Conservation (phyloP, 2,329 filamentous ascomycete genomes). For the Pestalotiopsis sp. region DNA sequence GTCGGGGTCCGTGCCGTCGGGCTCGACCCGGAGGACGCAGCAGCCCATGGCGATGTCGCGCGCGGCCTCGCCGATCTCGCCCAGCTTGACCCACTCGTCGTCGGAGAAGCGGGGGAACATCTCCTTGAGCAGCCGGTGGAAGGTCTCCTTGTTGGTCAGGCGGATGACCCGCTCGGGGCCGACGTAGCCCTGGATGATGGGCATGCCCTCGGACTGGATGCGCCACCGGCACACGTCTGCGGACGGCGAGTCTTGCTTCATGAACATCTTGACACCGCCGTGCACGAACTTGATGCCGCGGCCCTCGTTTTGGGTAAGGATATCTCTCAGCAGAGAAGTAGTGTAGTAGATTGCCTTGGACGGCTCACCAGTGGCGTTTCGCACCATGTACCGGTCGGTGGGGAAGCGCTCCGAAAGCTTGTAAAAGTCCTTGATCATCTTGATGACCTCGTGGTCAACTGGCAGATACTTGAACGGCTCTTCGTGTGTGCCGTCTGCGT, state of each 20-base stretch:
- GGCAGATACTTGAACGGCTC: conserved; percentile 94
- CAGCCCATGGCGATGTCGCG: conserved; percentile 85
- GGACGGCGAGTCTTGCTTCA: conserved; percentile 92
- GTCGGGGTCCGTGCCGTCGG: conserved; percentile 62
- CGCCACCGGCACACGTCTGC: conserved; percentile 90
- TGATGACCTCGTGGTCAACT: conserved; percentile 73
- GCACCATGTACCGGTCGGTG: conserved; percentile 89
- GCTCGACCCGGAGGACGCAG: conserved; percentile 84
- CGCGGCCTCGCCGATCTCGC: conserved; percentile 85
- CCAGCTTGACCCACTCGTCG: conserved; percentile 73
- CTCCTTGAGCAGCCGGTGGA: conserved; percentile 83
- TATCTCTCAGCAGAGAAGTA: conserved; percentile 79
- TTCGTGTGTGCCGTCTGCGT: conserved; percentile 63
- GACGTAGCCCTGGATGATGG: conserved; percentile 89
- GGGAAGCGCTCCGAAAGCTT: conserved; percentile 83
- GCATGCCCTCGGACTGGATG: conserved; percentile 92
- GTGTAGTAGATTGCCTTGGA: conserved; percentile 98
- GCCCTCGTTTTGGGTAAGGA: conserved; percentile 85
- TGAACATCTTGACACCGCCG: conserved; percentile 97
- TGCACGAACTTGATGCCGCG: conserved; percentile 95
- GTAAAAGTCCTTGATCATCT: conserved; percentile 83
- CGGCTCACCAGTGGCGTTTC: conserved; percentile 85
- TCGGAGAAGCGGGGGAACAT: conserved; percentile 93
- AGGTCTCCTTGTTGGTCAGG: conserved; percentile 76
- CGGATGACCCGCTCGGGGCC: conserved; percentile 75